Base-by-base conservation (phyloP, 331 rosid genomes). In the Cydonia oblonga region DNA sequence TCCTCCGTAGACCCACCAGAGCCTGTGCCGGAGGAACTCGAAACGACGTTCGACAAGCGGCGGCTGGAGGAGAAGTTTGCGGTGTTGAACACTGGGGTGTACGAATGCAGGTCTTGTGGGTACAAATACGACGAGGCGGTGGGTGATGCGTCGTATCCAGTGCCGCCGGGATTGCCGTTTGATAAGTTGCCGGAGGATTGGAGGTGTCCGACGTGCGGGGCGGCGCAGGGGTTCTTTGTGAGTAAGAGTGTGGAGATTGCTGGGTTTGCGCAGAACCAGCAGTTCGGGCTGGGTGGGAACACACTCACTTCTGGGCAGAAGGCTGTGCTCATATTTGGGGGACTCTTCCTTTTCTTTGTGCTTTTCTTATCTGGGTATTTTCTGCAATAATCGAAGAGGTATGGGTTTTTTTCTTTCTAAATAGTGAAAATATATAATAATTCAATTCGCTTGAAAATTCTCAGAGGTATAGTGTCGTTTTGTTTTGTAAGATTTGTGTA, bases 161-260 rank as follows among this genome's bases (percentile, higher is more conserved):
- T 91, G 19, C 86, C 99, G 0, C 96, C 99, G 5, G 97, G 97
- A 3, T 75, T 80, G 79, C 90, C 82, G 44, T 95, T 86, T 42
- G 83, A 84, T 60, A 90, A 91, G 88, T 84, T 95, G 32, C 97
- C 99, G 0, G 96, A 88, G 35, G 99, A 95, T 26, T 95, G 97
- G 99, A 79, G 96, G 29, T 95, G 99, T 32, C 91, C 99, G 8
- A 95, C 97, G 7, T 95, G 99, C 25, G 99, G 99, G 22, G 97
- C 99, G 1, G 87, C 96, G 0, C 72, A 79, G 87, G 83, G 89
- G 60, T 95, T 95, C 87, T 95, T 91, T 20, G 84, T 78, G 75
- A 91, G 96, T n/a, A 95, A 95, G 74, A 95, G 97, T 64, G 98
- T 93, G 73, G 93, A 95, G 73, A 95, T 95, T 19, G 97, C 99